Percentiles rank a stretch among this genome's conserved stretches.
These are phyloP conservation scores for Myxozyma nipponensis DNA, from an alignment of 805 yeast species.

Conservation along the genomic window DNA sequence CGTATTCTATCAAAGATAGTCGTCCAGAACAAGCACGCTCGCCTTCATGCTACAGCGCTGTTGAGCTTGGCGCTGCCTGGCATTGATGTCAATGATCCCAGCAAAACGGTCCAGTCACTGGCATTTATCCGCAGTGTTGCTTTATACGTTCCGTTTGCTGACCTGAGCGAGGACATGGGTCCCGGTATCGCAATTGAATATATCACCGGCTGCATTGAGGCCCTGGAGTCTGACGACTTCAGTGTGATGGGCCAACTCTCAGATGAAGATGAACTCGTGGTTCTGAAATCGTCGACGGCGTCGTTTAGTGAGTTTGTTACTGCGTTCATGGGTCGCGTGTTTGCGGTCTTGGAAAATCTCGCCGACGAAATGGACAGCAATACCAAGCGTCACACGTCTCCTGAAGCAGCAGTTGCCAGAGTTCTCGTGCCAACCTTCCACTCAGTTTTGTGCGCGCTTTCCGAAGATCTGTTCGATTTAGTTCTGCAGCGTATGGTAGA, in stretches of 20 bases:
- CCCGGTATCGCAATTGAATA: constrained; percentile 47
- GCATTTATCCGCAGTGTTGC: constrained; percentile 67
- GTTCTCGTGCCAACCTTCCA: constrained; percentile 40
- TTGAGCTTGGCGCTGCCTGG: constrained; percentile 70
- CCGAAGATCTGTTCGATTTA: constrained; percentile 32
- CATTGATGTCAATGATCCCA: constrained; percentile 82
- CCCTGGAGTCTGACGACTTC: constrained; percentile 40
- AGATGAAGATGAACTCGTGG: constrained; percentile 49
- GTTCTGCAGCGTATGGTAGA: constrained; percentile 38
- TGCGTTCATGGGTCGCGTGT: constrained; percentile 54
- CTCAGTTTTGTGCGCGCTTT: constrained; percentile 35
- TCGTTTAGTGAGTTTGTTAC: constrained; percentile 60
- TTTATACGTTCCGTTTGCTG: constrained; percentile 66
- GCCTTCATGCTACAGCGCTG: constrained; percentile 76
- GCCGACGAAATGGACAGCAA: constrained; percentile 58
- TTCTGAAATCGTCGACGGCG: constrained; percentile 69
- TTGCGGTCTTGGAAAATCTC: constrained; percentile 62
- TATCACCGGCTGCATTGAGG: constrained; percentile 60
- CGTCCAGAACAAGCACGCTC: constrained; percentile 56
- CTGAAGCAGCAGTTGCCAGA: constrained; percentile 48
- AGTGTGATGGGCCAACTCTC: constrained; percentile 19
- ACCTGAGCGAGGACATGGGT: constrained; percentile 46
- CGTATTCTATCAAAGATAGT: constrained; percentile 64
- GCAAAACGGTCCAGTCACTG: constrained; percentile 64
- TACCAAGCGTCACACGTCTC: constrained; percentile 38